Conservation (phyloP, 352 stramenopile genomes). For the Globisporangium uncinulatum region DNA sequence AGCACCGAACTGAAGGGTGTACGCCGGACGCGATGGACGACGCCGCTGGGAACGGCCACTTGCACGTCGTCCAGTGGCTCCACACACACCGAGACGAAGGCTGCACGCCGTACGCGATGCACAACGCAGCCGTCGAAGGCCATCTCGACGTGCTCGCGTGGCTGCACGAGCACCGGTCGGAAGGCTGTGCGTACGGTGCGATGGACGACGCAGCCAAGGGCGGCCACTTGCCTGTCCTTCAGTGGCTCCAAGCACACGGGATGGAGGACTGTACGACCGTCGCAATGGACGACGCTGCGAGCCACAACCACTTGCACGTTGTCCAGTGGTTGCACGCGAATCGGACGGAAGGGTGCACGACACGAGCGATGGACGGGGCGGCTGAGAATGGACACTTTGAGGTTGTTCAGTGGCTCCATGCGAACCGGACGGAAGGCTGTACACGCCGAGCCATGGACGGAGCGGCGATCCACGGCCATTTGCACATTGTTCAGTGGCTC, state of each 20-base stretch:
- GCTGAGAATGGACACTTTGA: slow-evolving; percentile 4
- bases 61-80: too few relatives aligned
- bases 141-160: slow-evolving; percentile 8
- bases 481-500: slow-evolving; percentile 28
- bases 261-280: slow-evolving; percentile 14
- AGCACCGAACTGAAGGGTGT: slow-evolving; percentile 17
- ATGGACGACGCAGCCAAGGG: slow-evolving; percentile 15
- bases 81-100: slow-evolving; percentile 9
- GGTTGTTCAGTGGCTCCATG: slow-evolving; percentile 9
- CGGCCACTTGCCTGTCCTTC: slow-evolving; percentile 7
- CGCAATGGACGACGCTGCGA: slow-evolving; percentile 14
- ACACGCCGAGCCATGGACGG: slow-evolving; percentile 10
- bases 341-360: slow-evolving; percentile 17
- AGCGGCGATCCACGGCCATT: slow-evolving; percentile 17
- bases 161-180: slow-evolving; percentile 6
- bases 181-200: slow-evolving; percentile 18
- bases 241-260: slow-evolving; percentile 11
- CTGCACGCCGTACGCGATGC: slow-evolving; percentile 22
- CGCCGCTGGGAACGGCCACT: slow-evolving; percentile 15
- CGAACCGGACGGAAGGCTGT: slow-evolving; percentile 4
- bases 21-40: slow-evolving; percentile 21
- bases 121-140: slow-evolving; percentile 17
- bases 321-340: slow-evolving; percentile 16
- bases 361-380: slow-evolving; percentile 19
- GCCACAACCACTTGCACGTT: slow-evolving; percentile 6